These are phyloP conservation scores for Daldinia sp. DNA, from an alignment of 2,329 filamentous ascomycete species.

Conservation along the genomic window DNA sequence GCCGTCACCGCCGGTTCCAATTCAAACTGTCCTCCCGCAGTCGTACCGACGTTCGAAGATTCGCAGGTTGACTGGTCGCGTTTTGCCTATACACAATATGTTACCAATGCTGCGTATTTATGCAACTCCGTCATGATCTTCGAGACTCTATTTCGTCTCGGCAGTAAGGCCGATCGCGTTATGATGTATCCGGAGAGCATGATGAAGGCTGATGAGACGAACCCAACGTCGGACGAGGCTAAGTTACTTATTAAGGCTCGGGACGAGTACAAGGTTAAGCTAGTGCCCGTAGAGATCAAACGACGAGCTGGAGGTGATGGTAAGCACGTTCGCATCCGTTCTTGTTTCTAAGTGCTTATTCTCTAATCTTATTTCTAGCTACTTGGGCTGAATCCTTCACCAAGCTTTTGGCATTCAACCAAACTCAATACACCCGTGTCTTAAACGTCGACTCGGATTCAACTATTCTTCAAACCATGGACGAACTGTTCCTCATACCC, in stretches of 20 bases:
- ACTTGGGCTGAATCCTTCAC: conserved; percentile 72
- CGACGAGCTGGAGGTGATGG: conserved; percentile 48
- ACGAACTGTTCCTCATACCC: conserved; percentile 76
- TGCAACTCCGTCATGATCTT: conserved; percentile 62
- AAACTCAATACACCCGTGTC: conserved; percentile 64
- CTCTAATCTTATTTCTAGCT: conserved; percentile 38
- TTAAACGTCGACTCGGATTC: conserved; percentile 69
- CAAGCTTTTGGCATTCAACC: conserved; percentile 74
- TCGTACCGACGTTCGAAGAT: conserved; percentile 37
- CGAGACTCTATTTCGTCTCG: conserved; percentile 52
- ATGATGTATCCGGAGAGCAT: conserved; percentile 56
- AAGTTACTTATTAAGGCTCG: conserved; percentile 53
- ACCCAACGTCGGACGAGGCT: conserved; percentile 43
- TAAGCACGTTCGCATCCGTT: conserved; percentile 38
- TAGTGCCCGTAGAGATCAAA: conserved; percentile 54
- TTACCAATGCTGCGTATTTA: conserved; percentile 56
- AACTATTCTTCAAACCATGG: conserved; percentile 68
- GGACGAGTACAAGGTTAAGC: conserved; percentile 55
- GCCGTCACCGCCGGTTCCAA: conserved; percentile 21
- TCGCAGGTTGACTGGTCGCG: conserved; percentile 51
- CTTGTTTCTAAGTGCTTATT: not conserved
- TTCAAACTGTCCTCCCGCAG: conserved; percentile 38
- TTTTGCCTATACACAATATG: conserved; percentile 60
- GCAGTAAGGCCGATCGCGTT: conserved; percentile 55
- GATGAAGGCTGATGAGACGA: conserved; percentile 47